Base-by-base conservation (phyloP, 345 rosid genomes). In the Pistacia atlantica region DNA sequence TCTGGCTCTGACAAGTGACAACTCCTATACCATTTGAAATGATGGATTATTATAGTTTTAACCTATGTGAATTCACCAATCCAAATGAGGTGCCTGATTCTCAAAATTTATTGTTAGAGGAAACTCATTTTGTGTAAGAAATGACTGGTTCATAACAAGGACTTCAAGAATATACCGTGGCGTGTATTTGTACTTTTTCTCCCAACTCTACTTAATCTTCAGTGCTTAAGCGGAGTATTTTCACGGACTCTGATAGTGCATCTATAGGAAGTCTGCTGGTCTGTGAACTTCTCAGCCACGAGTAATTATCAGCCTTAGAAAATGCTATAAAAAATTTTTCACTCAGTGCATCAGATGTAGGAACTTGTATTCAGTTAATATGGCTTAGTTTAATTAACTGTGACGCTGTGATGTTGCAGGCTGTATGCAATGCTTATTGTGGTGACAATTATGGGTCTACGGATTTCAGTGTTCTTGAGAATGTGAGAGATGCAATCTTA, bases 341-440 rank as follows among this genome's bases (percentile, higher is more conserved):
- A 45, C 57, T 25, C 38, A 52, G 33, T 25, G 31, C 31, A 57
- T 71, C 51, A 55, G 60, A 71, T 38, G 20, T 20, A 56, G 64
- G 74, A 35, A 55, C 54, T 38, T 55, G 51, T 49, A 31, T 12
- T 38, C 4, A 38, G 42, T 38, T 42, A 42, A 42, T 42, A 8
- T 42, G 46, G 46, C 46, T 42, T 42, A 5, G 46, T 7, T 49
- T 13, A 2, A 16, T 3, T 54, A 18, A 13, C 57, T 5, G 3
- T 22, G 20, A 54, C 17, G 46, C 14, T 18, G 42, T 22, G 72
- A 45, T 31, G 11, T 64, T 62, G 75, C 90, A 89, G 98, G 90
- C 91, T 86, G 33, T 93, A 52, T 92, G 98, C 89, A 88, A 83
- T 86, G 86, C 96, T 20, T 93, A 89, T 51, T 93, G 93, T 66